Percentiles rank a stretch among this genome's conserved stretches.
These are phyloP conservation scores for Sarocladiaceae sp. DNA, from an alignment of 2,329 filamentous ascomycete species.

Conservation along the genomic window DNA sequence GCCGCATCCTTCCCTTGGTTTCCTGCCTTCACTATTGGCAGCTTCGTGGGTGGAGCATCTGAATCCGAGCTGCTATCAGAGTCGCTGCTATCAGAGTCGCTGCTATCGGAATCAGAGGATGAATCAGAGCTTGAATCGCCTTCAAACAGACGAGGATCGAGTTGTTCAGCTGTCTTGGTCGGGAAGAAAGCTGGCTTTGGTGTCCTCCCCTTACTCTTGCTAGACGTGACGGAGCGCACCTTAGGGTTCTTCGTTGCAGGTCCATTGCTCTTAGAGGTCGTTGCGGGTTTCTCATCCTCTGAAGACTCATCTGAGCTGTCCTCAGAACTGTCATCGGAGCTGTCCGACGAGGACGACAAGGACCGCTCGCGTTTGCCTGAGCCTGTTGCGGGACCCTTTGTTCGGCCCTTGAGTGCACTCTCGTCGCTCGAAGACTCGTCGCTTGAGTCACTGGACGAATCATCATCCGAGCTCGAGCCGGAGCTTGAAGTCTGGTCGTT, in stretches of 20 bases:
- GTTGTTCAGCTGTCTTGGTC: too few species aligned
- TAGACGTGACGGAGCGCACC: neutral
- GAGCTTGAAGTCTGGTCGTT: constrained; percentile 16
- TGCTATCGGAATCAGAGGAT: constrained; percentile 17
- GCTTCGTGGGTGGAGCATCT: neutral
- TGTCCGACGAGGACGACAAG: neutral
- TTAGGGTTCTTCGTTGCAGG: neutral
- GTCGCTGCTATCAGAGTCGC: constrained; percentile 14
- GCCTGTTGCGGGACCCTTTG: neutral
- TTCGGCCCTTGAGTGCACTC: neutral
- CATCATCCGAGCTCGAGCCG: constrained; percentile 1
- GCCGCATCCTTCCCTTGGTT: too few species aligned
- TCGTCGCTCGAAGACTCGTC: neutral
- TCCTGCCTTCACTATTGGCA: too few species aligned
- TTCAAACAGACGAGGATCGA: constrained; percentile 15
- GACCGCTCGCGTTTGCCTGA: neutral
- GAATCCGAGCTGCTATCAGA: constrained; percentile 12
- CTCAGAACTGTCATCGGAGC: constrained; percentile 7
- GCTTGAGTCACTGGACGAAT: constrained; percentile 5
- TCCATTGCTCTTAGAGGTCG: neutral
- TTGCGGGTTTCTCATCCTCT: neutral
- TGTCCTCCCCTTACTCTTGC: neutral
- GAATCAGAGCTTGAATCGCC: constrained; percentile 35
- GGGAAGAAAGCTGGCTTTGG: neutral
- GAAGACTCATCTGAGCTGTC: constrained; percentile 10